Evolutionary conservation across 2,329 filamentous ascomycete genomes (phyloP).

Genomic region (Colletotrichum shisoi): DNA sequence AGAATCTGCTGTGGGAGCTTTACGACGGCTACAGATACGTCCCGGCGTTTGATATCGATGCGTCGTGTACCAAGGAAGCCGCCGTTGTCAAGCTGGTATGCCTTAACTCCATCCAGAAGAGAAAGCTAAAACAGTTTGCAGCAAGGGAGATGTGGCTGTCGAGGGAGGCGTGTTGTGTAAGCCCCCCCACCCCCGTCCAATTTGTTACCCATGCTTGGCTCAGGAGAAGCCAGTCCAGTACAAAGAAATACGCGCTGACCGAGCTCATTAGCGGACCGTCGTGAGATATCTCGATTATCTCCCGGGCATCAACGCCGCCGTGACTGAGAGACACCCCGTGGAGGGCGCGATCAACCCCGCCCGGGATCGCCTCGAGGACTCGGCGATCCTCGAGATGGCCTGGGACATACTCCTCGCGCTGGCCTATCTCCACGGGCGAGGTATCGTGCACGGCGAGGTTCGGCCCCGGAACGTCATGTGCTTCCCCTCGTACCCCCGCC

Average conservation of each 20-base stretch:
- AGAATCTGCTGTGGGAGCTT: not conserved
- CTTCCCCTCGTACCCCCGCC: not conserved
- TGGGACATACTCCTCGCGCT: conserved; percentile 25
- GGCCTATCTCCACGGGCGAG: conserved; percentile 22
- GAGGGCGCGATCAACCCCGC: not conserved
- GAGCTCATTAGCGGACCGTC: not conserved
- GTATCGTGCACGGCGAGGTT: conserved; percentile 23
- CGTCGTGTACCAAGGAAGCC: conserved; percentile 5
- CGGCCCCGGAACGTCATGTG: conserved; percentile 11
- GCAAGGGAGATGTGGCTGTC: not conserved
- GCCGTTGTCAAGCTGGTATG: not conserved
- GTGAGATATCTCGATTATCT: conserved; percentile 21
- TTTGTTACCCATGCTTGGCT: not conserved
- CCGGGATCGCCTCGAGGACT: not conserved
- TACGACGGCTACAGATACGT: conserved; percentile 6
- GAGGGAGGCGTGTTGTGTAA: conserved; percentile 14
- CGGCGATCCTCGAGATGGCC: conserved; percentile 17
- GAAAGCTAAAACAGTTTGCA: conserved; percentile 7
- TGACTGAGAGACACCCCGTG: not conserved
- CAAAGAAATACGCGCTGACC: not conserved
- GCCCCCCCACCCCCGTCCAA: not conserved
- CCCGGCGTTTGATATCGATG: not conserved
- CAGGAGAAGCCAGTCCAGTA: not conserved
- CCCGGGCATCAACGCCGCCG: not conserved
- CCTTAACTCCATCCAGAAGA: not conserved